A percentile compares a stretch with the other conserved stretches of the same genome.
Evolutionary conservation across 495 filamentous ascomycete genomes (phyloP).

Genomic region (Amorphotheca resinae): DNA sequence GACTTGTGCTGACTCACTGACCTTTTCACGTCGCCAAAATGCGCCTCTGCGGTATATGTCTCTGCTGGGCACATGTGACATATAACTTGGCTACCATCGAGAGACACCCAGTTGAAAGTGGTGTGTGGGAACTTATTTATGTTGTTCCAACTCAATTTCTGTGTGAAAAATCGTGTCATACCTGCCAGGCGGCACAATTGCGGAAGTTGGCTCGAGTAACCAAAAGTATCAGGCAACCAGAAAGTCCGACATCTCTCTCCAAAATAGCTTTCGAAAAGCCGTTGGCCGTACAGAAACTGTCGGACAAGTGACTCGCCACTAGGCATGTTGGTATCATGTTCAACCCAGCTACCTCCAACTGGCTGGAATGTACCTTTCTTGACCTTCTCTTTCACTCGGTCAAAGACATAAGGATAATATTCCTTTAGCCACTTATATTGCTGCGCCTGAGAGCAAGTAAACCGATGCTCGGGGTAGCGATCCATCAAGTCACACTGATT

Average conservation of each 20-base stretch:
- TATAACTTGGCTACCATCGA: conserved; percentile 90
- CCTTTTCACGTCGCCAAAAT: conserved; percentile 90
- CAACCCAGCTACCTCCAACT: conserved; percentile 96
- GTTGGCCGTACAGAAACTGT: conserved; percentile 91
- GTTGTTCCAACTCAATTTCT: conserved; percentile 89
- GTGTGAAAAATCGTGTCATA: conserved; percentile 93
- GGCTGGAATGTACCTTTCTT: conserved; percentile 85
- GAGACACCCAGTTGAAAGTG: conserved; percentile 93
- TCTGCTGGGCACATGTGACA: conserved; percentile 94
- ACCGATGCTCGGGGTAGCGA: conserved; percentile 85
- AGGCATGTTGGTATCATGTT: conserved; percentile 96
- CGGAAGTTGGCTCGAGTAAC: conserved; percentile 88
- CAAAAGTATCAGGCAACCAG: conserved; percentile 97
- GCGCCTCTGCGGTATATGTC: conserved; percentile 87
- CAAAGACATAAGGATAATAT: conserved; percentile 75
- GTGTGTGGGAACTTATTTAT: conserved; percentile 99
- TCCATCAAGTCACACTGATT: conserved; percentile 93
- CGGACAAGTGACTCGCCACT: conserved; percentile 87
- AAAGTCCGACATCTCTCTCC: conserved; percentile 82
- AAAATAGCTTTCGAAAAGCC: conserved; percentile 89
- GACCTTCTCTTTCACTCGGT: conserved; percentile 77
- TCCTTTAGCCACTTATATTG: conserved; percentile 96
- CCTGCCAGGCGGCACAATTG: conserved; percentile 84
- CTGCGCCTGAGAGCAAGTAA: conserved; percentile 84
- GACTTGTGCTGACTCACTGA: conserved; percentile 91